Evolutionary conservation across 345 rosid genomes (phyloP), one percentile per base, ranked within the genome.

Genomic region (Pugionium cornutum): DNA sequence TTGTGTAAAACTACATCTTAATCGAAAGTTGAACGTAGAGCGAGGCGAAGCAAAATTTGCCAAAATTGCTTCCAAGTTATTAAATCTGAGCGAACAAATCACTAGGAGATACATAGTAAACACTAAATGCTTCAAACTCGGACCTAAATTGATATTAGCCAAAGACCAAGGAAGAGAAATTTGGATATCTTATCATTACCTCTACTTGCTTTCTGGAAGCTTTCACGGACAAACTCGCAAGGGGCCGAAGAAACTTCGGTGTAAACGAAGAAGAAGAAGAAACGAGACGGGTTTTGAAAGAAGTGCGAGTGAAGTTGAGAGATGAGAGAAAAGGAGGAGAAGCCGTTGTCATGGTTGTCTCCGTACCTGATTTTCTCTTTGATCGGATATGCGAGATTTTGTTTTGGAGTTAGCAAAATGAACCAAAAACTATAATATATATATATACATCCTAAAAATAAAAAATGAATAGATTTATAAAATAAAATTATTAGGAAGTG

Each of bases 151-250:
- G 35, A 11, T 2, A 59, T 6, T 4, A 60, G 3, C 39, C 28
- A 42, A 9, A 55, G 32, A 34, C 43, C 6, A 36, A 36, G 47
- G 11, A 55, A 41, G 27, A n/a, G 25, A 27, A 46, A 2, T 41
- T 4, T 28, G 37, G 27, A 18, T 29, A 33, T 4, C 10, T 18
- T 18, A 18, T 18, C 18, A n/a, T 32, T 57, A 86, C 96, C 92
- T 86, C 90, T 2, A 83, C 60, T 61, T 81, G 83, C 45, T 83
- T 84, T 66, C 66, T 69, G 67, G 84, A 67, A 72, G 90, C 83
- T 77, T 80, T 84, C 29, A 82, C 53, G 41, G 70, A 58, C 9
- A 78, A 73, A 8, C 55, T 71, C 64, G 76, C 69, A 52, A 31
- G 75, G 54, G 75, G 78, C 9, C 73, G 77, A 67, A 40, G 80